A percentile compares a stretch with the other conserved stretches of the same genome.
Conservation (phyloP, 352 stramenopile genomes). For the Globisporangium paroecandrum region DNA sequence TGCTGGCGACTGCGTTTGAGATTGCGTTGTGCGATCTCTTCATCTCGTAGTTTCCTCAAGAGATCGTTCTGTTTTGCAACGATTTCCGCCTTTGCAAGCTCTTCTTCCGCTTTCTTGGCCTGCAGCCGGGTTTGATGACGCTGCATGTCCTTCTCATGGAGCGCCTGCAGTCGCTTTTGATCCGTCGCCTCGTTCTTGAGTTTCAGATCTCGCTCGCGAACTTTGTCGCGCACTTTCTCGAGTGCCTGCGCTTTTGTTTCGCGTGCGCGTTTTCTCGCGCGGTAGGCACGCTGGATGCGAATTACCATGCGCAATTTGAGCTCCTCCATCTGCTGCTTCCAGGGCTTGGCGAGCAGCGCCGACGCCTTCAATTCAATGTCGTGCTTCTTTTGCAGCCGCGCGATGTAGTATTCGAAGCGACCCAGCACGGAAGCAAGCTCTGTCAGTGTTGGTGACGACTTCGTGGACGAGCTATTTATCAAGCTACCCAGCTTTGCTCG, state of each 20-base stretch:
- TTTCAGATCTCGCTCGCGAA: slow-evolving; percentile 47
- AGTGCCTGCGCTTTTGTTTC: slow-evolving; percentile 45
- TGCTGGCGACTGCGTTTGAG: slow-evolving; percentile 24
- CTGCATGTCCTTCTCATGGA: slow-evolving; percentile 53
- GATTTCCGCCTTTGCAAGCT: slow-evolving; percentile 29
- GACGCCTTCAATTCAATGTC: slow-evolving; percentile 59
- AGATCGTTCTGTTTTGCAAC: slow-evolving; percentile 47
- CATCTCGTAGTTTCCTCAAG: slow-evolving; percentile 39
- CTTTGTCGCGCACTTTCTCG: slow-evolving; percentile 45
- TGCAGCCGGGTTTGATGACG: slow-evolving; percentile 57
- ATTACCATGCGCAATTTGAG: slow-evolving; percentile 63
- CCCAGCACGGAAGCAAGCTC: slow-evolving; percentile 56
- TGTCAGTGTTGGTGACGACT: slow-evolving; percentile 12
- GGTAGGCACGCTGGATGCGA: slow-evolving; percentile 69
- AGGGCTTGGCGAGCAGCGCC: slow-evolving; percentile 45
- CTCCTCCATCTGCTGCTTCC: slow-evolving; percentile 73
- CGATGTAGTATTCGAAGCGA: slow-evolving; percentile 54
- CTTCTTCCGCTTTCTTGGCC: slow-evolving; percentile 47
- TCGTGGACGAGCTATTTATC: background rate
- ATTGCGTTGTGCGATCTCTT: slow-evolving; percentile 44
- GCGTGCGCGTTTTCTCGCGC: slow-evolving; percentile 32
- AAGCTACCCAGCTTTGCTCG: background rate
- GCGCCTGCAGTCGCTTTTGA: slow-evolving; percentile 46
- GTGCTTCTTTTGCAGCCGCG: slow-evolving; percentile 49
- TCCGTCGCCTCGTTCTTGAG: slow-evolving; percentile 53